phyloP scores from a whole-genome alignment of 805 yeast genomes.

The Metschnikowia anglica region DNA sequence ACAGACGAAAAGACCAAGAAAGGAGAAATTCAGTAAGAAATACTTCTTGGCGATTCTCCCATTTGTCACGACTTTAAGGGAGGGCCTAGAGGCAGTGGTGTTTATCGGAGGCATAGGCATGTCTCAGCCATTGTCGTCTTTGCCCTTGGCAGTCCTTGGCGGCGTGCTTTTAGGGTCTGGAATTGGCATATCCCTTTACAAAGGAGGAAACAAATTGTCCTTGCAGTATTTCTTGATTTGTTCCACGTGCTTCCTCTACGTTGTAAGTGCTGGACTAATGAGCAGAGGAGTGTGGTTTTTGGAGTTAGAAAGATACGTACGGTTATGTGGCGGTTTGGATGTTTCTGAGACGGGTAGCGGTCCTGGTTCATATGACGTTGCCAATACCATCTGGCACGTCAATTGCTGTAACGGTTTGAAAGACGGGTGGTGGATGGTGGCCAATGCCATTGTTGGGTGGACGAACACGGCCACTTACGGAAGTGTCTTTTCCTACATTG shows the following conservation, averaged over 20 bases:
- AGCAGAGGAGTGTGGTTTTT: constrained; percentile 46
- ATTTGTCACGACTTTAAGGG: constrained; percentile 29
- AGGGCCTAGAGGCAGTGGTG: constrained; percentile 70
- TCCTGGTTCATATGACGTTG: constrained; percentile 45
- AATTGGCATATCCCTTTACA: constrained; percentile 37
- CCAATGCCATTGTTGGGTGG: constrained; percentile 47
- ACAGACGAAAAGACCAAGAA: background rate
- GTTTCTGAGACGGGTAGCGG: constrained; percentile 46
- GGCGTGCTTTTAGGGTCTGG: constrained; percentile 33
- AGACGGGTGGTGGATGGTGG: constrained; percentile 49
- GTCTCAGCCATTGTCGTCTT: constrained; percentile 18
- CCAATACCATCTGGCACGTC: constrained; percentile 45
- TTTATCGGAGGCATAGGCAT: constrained; percentile 31
- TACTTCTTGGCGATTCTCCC: constrained; percentile 30
- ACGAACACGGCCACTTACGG: constrained; percentile 48
- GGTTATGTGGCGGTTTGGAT: constrained; percentile 42
- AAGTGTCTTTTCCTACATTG: constrained; percentile 37
- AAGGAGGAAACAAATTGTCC: constrained; percentile 42
- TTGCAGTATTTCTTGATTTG: constrained; percentile 41
- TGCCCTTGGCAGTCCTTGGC: constrained; percentile 27
- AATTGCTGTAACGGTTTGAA: constrained; percentile 46
- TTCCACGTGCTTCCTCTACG: constrained; percentile 41
- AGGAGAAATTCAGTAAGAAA: constrained; percentile 22
- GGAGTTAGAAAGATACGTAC: constrained; percentile 40
- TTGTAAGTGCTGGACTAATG: constrained; percentile 46